Percentiles rank a stretch among this genome's conserved stretches.
phyloP scores from a whole-genome alignment of 2,329 filamentous ascomycete genomes.

The Penicillium sp. region DNA sequence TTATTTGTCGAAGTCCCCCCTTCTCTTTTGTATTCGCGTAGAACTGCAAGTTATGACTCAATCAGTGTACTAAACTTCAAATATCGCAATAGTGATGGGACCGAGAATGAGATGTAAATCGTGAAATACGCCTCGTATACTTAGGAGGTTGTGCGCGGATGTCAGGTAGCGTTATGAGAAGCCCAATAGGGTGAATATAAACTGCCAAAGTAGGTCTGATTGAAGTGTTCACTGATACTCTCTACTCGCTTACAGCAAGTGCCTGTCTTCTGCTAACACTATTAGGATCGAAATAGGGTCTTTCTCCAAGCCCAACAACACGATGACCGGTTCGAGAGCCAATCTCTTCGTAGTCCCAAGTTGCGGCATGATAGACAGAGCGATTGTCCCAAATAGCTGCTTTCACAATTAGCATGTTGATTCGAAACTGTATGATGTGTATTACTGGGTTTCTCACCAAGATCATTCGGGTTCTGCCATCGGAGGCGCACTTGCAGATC shows the following conservation, averaged over 20 bases:
- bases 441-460: constrained; percentile 28
- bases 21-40: too few species aligned
- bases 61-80: too few species aligned
- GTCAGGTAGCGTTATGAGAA: too few species aligned
- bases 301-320: constrained; percentile 58
- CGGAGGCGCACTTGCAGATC: constrained; percentile 47
- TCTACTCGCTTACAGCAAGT: constrained; percentile 15
- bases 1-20: too few species aligned
- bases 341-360: constrained; percentile 54
- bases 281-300: constrained; percentile 57
- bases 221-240: not conserved
- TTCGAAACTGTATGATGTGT: not conserved
- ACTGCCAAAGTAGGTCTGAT: not conserved
- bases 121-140: too few species aligned
- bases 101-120: too few species aligned
- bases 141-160: too few species aligned
- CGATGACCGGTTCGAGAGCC: constrained; percentile 56
- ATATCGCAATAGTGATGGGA: too few species aligned
- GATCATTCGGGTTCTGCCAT: constrained; percentile 49
- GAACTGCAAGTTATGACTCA: too few species aligned
- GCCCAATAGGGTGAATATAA: too few species aligned
- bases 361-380: constrained; percentile 60
- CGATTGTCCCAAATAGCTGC: constrained; percentile 63
- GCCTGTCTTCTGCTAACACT: constrained; percentile 35
- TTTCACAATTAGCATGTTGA: constrained; percentile 1